Percentiles rank a stretch among this genome's conserved stretches.
phyloP scores from a whole-genome alignment of 176 grass and related monocot genomes.

The Alloteropsis semialata region DNA sequence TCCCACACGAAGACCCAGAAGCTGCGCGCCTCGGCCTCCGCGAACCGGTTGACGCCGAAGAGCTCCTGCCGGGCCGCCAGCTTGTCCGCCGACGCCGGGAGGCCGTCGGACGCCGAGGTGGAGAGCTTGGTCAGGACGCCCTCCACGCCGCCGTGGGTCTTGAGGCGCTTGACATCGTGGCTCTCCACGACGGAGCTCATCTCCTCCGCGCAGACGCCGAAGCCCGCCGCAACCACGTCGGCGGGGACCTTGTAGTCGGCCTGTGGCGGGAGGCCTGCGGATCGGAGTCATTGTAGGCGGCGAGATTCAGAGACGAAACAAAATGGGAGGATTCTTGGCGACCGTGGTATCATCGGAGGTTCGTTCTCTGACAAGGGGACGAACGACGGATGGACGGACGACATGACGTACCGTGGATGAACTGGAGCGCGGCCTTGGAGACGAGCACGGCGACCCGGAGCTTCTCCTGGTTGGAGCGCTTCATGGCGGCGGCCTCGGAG shows the following conservation, averaged over 20 bases:
- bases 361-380: too few species aligned
- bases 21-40: conserved; percentile 59
- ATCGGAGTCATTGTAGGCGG: background rate
- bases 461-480: conserved; percentile 94
- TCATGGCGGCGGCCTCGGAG: conserved; percentile 83
- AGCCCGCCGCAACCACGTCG: conserved; percentile 63
- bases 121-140: conserved; percentile 54
- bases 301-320: background rate
- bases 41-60: conserved; percentile 77
- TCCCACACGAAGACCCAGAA: conserved; percentile 95
- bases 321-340: too few species aligned
- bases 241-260: conserved; percentile 70
- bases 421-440: conserved; percentile 92
- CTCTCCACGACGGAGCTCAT: conserved; percentile 76
- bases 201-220: conserved; percentile 78
- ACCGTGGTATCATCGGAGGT: background rate
- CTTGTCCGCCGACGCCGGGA: conserved; percentile 17
- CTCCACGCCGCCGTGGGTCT: conserved; percentile 51
- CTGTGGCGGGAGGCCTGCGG: conserved; percentile 54
- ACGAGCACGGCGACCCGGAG: conserved; percentile 83
- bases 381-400: too few species aligned
- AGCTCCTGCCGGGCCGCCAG: conserved; percentile 37
- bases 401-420: conserved; percentile 63
- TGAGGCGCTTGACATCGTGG: conserved; percentile 79
- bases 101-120: conserved; percentile 65